These are phyloP conservation scores for Papiliotrema fonsecae DNA, from an alignment of 1,284 basidiomycete genomes.

Conservation along the genomic window DNA sequence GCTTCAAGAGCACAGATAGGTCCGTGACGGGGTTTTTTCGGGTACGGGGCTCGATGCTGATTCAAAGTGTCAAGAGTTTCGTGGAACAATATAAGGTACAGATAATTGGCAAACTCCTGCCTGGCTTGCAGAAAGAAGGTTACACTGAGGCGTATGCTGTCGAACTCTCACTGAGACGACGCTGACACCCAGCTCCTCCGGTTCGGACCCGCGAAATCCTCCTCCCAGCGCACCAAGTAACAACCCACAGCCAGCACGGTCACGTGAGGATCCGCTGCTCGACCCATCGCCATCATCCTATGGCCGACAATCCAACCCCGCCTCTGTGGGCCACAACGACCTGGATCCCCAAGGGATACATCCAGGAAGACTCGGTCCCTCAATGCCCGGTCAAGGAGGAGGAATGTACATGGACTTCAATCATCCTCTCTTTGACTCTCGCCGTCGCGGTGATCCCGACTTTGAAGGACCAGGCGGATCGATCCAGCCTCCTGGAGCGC, in stretches of 20 bases:
- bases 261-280: slow-evolving; percentile 14
- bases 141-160: slow-evolving; percentile 39
- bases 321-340: slow-evolving; percentile 51
- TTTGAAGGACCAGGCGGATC: slow-evolving; percentile 32
- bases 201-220: slow-evolving; percentile 23
- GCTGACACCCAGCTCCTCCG: slow-evolving; percentile 2
- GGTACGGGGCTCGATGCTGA: slow-evolving; percentile 1
- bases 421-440: slow-evolving; percentile 51
- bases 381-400: slow-evolving; percentile 36
- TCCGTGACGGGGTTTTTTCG: slow-evolving; percentile 23
- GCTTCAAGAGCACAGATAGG: too few relatives aligned
- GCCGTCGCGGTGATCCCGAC: slow-evolving; percentile 11
- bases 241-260: slow-evolving; percentile 21
- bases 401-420: slow-evolving; percentile 54
- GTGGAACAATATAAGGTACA: slow-evolving; percentile 45
- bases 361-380: slow-evolving; percentile 23
- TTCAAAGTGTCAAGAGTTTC: slow-evolving; percentile 42
- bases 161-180: not conserved
- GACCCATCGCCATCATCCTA: slow-evolving; percentile 20
- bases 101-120: slow-evolving; percentile 47
- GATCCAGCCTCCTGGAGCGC: slow-evolving; percentile 49
- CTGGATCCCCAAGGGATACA: slow-evolving; percentile 50
- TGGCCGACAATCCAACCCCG: slow-evolving; percentile 25
- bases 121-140: slow-evolving; percentile 45
- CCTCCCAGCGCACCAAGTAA: slow-evolving; percentile 14